Evolutionary conservation across 2,329 filamentous ascomycete species (phyloP).

Genomic region (Xylariaceae sp.): DNA sequence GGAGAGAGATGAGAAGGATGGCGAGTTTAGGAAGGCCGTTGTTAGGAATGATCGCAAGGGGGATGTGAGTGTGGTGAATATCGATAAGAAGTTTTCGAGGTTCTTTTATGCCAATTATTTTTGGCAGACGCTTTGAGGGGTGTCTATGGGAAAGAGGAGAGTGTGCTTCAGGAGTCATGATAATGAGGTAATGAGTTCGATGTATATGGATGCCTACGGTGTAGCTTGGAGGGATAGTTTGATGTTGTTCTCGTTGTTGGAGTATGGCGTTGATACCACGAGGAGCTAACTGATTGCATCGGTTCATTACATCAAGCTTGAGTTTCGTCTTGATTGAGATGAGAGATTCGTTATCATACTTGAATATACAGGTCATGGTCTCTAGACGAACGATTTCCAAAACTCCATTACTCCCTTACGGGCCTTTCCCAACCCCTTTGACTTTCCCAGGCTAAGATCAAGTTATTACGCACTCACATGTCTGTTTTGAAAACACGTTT

Average conservation of each 20-base stretch:
- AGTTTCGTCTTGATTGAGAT: too few species aligned
- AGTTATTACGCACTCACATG: too few species aligned
- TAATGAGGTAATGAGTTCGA: conserved; percentile 5
- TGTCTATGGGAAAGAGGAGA: background rate
- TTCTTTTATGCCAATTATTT: conserved; percentile 96
- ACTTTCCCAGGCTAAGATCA: too few species aligned
- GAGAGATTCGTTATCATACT: background rate
- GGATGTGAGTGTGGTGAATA: conserved; percentile 90
- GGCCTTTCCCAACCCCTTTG: too few species aligned
- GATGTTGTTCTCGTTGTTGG: conserved; percentile 11
- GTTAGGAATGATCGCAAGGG: conserved; percentile 83
- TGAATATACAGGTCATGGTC: background rate
- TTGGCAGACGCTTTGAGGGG: conserved; percentile 74
- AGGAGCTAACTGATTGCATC: background rate
- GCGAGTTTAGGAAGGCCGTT: conserved; percentile 81
- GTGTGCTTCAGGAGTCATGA: conserved; percentile 1
- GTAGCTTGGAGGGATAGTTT: conserved; percentile 4
- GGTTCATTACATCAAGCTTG: background rate
- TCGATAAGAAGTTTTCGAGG: conserved; percentile 86
- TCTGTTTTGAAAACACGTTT: too few species aligned
- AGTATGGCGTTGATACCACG: conserved; percentile 26
- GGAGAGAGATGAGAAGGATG: conserved; percentile 68
- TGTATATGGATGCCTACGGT: conserved; percentile 3
- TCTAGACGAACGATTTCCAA: background rate
- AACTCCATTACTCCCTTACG: too few species aligned